Conservation (phyloP, 2,329 filamentous ascomycete species). For the Calonectria pauciramosa region DNA sequence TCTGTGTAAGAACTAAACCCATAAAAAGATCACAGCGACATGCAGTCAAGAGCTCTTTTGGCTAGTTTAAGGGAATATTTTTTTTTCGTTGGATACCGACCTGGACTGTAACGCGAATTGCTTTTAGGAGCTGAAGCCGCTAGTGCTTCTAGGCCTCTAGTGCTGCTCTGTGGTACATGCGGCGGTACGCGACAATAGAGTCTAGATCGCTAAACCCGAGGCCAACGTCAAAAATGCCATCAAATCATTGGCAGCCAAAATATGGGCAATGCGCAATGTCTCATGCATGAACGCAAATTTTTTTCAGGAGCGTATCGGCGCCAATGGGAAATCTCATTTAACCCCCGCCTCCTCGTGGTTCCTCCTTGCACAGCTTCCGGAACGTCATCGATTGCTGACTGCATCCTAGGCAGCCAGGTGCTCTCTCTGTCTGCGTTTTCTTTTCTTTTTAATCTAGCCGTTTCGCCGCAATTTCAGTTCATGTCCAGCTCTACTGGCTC, state of each 20-base stretch:
- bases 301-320: neutral
- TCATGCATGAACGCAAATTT: neutral
- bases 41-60: neutral
- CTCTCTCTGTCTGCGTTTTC: neutral
- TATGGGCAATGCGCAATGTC: neutral
- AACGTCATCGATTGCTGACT: neutral
- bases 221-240: neutral
- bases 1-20: neutral
- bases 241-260: neutral
- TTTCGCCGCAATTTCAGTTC: neutral
- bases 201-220: neutral
- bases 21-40: neutral
- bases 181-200: neutral
- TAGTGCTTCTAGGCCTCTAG: neutral
- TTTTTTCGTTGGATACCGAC: neutral
- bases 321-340: neutral
- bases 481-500: neutral
- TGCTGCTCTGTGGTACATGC: neutral
- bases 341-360: neutral
- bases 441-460: neutral
- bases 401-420: neutral
- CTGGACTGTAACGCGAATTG: neutral
- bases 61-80: neutral
- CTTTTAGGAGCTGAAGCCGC: neutral
- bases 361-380: neutral